Percentiles rank a stretch among this genome's conserved stretches.
These are phyloP conservation scores for Volvox africanus DNA, from an alignment of 139 green algal species.

Conservation along the genomic window DNA sequence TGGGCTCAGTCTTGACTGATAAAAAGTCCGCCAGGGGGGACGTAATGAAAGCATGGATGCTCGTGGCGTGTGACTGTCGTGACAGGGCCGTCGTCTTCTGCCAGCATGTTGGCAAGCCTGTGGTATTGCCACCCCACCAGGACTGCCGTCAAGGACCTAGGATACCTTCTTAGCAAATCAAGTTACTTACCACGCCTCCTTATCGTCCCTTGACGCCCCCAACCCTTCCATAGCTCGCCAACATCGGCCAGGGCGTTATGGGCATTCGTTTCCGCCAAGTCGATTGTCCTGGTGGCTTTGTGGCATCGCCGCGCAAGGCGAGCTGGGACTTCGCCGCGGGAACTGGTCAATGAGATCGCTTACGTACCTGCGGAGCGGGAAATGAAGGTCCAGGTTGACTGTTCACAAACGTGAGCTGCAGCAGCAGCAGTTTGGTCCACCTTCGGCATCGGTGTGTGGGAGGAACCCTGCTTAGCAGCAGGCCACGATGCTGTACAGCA, in stretches of 20 bases:
- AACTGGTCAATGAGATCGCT: background rate
- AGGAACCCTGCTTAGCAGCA: too few species aligned
- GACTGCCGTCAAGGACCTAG: too few species aligned
- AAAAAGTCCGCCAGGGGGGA: background rate
- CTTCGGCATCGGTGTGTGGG: too few species aligned
- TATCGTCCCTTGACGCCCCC: background rate
- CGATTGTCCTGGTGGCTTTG: slow-evolving; percentile 14
- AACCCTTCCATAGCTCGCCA: slow-evolving; percentile 10
- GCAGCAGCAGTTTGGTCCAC: too few species aligned
- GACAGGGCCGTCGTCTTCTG: background rate
- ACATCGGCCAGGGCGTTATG: slow-evolving; percentile 3
- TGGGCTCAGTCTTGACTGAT: too few species aligned
- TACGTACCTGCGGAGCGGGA: too few species aligned
- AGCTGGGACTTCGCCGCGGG: slow-evolving; percentile 22
- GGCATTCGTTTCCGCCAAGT: slow-evolving; percentile 33
- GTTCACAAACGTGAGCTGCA: too few species aligned
- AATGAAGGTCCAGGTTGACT: too few species aligned
- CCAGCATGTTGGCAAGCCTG: background rate
- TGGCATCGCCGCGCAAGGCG: slow-evolving; percentile 1
- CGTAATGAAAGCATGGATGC: too few species aligned
- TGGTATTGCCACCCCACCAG: background rate
- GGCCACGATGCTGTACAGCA: too few species aligned
- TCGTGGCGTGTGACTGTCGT: background rate
- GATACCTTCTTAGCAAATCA: too few species aligned
- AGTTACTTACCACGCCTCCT: background rate